Conservation (phyloP, 108 stramenopile genomes). For the Stephanodiscus triporus region DNA sequence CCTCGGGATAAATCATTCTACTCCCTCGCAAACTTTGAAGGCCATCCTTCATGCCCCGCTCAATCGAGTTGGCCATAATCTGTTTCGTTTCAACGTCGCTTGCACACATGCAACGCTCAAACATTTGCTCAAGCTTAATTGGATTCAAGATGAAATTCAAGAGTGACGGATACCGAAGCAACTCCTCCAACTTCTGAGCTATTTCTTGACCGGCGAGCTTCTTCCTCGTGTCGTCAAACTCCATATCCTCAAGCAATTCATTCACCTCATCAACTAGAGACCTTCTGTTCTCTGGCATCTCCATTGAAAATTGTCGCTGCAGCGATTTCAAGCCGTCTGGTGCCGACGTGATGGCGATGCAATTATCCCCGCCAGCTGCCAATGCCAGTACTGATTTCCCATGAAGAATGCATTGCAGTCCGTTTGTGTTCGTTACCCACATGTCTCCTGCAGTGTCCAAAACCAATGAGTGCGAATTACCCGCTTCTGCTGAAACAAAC, state of each 20-base stretch:
- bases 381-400: conserved; percentile 50
- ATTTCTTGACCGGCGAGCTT: conserved; percentile 45
- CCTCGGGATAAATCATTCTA: conserved; percentile 67
- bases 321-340: conserved; percentile 14
- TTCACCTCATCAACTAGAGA: conserved; percentile 45
- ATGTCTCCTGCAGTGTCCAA: conserved; percentile 68
- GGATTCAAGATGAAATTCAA: conserved; percentile 74
- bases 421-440: conserved; percentile 54
- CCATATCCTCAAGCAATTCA: conserved; percentile 40
- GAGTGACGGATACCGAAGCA: conserved; percentile 65
- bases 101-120: conserved; percentile 36
- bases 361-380: conserved; percentile 64
- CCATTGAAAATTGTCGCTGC: conserved; percentile 44
- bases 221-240: conserved; percentile 20
- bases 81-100: conserved; percentile 41
- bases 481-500: conserved; percentile 65
- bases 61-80: conserved; percentile 59
- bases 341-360: conserved; percentile 49
- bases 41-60: conserved; percentile 61
- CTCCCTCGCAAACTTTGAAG: conserved; percentile 50
- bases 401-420: conserved; percentile 33
- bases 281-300: conserved; percentile 28
- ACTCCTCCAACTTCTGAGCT: conserved; percentile 58
- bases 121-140: conserved; percentile 61
- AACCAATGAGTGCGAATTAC: conserved; percentile 53